Conservation (phyloP, 2,329 filamentous ascomycete species). For the Claviceps sp. region DNA sequence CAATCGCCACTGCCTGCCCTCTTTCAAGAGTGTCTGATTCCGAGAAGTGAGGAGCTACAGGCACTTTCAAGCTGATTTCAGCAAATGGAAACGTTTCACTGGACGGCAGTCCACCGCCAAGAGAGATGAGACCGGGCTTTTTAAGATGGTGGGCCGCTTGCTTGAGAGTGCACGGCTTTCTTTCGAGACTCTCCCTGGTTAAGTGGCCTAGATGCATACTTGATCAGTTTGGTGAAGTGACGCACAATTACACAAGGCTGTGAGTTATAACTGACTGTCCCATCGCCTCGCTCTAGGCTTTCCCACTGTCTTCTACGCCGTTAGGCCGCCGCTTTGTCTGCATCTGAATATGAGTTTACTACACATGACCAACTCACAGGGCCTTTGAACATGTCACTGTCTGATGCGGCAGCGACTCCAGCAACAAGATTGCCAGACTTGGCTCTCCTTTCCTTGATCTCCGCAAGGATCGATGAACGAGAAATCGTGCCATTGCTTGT, state of each 20-base stretch:
- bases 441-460: slow-evolving; percentile 33
- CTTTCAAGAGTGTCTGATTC: slow-evolving; percentile 50
- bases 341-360: background rate
- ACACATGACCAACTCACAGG: slow-evolving; percentile 32
- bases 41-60: slow-evolving; percentile 54
- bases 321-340: background rate
- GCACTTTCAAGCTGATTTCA: slow-evolving; percentile 60
- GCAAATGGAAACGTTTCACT: slow-evolving; percentile 89
- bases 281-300: slow-evolving; percentile 73
- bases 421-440: slow-evolving; percentile 62
- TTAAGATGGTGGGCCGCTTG: slow-evolving; percentile 66
- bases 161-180: slow-evolving; percentile 64
- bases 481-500: slow-evolving; percentile 2
- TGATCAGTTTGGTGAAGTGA: background rate
- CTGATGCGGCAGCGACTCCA: slow-evolving; percentile 62
- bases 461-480: slow-evolving; percentile 15
- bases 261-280: slow-evolving; percentile 52
- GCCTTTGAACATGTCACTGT: slow-evolving; percentile 75
- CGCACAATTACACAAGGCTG: background rate
- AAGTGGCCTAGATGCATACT: slow-evolving; percentile 34
- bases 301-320: slow-evolving; percentile 20
- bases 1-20: slow-evolving; percentile 50
- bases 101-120: slow-evolving; percentile 82
- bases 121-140: slow-evolving; percentile 73
- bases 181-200: slow-evolving; percentile 45